phyloP scores from a whole-genome alignment of 495 filamentous ascomycete genomes.

The Penicillium atrosanguineum region DNA sequence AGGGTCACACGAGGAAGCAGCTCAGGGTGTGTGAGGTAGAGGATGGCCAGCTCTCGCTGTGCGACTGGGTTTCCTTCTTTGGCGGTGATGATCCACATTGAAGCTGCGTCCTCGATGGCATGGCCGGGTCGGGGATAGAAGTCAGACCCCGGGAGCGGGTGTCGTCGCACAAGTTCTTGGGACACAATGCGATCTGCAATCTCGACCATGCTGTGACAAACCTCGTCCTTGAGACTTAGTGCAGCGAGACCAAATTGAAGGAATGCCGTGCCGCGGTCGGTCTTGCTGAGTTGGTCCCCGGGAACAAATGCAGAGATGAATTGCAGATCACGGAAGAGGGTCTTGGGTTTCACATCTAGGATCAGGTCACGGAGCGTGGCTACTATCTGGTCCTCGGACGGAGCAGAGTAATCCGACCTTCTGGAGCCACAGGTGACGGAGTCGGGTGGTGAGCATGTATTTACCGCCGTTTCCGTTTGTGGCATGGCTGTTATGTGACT shows the following conservation, averaged over 20 bases:
- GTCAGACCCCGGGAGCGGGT: slow-evolving; percentile 40
- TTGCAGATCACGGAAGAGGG: slow-evolving; percentile 91
- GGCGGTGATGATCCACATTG: slow-evolving; percentile 91
- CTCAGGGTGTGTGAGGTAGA: slow-evolving; percentile 91
- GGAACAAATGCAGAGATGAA: slow-evolving; percentile 94
- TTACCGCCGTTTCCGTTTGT: slow-evolving; percentile 16
- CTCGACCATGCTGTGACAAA: slow-evolving; percentile 88
- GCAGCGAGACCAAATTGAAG: slow-evolving; percentile 91
- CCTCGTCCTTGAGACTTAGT: slow-evolving; percentile 82
- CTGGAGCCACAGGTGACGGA: slow-evolving; percentile 40
- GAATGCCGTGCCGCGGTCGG: slow-evolving; percentile 86
- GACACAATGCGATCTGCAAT: slow-evolving; percentile 50
- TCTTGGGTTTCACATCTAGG: slow-evolving; percentile 75
- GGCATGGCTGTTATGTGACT: slow-evolving; percentile 7
- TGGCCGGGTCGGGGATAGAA: slow-evolving; percentile 36
- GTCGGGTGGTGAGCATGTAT: slow-evolving; percentile 29
- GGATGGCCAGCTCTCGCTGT: slow-evolving; percentile 90
- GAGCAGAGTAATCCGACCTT: slow-evolving; percentile 37
- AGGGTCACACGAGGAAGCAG: slow-evolving; percentile 80
- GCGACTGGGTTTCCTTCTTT: slow-evolving; percentile 90
- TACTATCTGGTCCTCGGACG: slow-evolving; percentile 62
- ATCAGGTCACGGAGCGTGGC: slow-evolving; percentile 78
- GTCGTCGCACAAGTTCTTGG: slow-evolving; percentile 41
- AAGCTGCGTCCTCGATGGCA: slow-evolving; percentile 77
- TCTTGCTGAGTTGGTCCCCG: slow-evolving; percentile 74